A percentile compares a stretch with the other conserved stretches of the same genome.
phyloP scores from a whole-genome alignment of 2,329 filamentous ascomycete genomes.

The Beauveria varroae region DNA sequence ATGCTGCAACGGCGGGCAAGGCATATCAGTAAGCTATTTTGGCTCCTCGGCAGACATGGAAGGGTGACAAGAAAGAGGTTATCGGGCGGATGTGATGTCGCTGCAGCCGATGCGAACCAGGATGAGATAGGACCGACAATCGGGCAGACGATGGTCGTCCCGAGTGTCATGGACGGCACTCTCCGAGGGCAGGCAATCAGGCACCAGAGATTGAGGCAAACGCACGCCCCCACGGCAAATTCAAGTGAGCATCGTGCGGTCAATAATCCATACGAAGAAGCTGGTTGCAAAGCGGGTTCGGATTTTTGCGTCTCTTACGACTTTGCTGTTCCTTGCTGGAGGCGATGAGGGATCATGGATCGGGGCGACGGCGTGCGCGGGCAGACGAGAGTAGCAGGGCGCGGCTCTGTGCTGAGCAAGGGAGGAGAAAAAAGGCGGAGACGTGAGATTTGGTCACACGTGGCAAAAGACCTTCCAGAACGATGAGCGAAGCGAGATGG shows the following conservation, averaged over 20 bases:
- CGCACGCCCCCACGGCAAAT: background rate
- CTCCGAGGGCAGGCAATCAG: background rate
- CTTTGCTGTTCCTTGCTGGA: too few relatives aligned
- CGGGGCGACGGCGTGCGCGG: background rate
- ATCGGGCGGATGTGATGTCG: background rate
- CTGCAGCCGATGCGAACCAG: background rate
- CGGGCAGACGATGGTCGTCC: background rate
- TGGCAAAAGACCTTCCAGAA: constrained; percentile 6
- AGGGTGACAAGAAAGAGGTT: background rate
- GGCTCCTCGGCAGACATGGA: background rate
- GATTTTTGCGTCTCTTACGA: background rate
- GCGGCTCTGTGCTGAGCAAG: background rate
- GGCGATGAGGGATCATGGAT: background rate
- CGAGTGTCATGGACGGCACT: background rate
- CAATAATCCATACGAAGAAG: too few relatives aligned
- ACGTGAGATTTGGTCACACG: constrained; percentile 1
- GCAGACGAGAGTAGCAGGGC: too few relatives aligned
- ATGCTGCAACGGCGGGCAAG: background rate
- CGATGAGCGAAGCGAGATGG: constrained; percentile 3
- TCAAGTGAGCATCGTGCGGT: too few relatives aligned
- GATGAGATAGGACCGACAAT: background rate
- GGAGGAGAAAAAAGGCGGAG: background rate
- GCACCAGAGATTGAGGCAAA: background rate
- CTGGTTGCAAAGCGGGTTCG: background rate
- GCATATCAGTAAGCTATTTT: background rate